These are phyloP conservation scores for Magnusiomyces magnusii DNA, from an alignment of 1,139 yeast genomes.

Conservation along the genomic window DNA sequence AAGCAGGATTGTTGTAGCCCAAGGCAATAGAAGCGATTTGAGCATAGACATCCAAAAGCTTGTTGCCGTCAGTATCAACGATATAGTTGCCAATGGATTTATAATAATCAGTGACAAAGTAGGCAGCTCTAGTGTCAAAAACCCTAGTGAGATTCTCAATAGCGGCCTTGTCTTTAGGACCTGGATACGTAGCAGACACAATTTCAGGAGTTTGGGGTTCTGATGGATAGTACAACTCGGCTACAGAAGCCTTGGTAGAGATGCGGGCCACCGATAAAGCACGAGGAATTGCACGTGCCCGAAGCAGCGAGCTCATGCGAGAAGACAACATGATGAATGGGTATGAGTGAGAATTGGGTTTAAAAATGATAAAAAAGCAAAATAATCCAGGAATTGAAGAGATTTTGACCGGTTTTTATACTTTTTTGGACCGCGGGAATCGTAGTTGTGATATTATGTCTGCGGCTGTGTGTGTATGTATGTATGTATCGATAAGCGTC, in stretches of 20 bases:
- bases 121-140: conserved; percentile 59
- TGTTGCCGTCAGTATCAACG: conserved; percentile 64
- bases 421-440: no score
- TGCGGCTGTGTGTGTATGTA: no score
- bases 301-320: background rate
- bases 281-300: background rate
- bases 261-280: background rate
- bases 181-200: conserved; percentile 45
- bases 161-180: conserved; percentile 48
- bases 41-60: conserved; percentile 60
- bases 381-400: no score
- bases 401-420: no score
- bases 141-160: conserved; percentile 45
- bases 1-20: conserved; percentile 72
- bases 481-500: no score
- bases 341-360: no score
- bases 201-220: conserved; percentile 60
- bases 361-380: no score
- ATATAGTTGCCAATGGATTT: conserved; percentile 66
- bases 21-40: conserved; percentile 73
- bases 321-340: background rate
- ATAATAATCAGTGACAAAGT: conserved; percentile 61
- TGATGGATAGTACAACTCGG: conserved; percentile 40
- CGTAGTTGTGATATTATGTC: no score
- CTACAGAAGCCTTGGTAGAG: conserved; percentile 22